Conservation (phyloP, 1,284 basidiomycete species). For the Tilletia walkeri region DNA sequence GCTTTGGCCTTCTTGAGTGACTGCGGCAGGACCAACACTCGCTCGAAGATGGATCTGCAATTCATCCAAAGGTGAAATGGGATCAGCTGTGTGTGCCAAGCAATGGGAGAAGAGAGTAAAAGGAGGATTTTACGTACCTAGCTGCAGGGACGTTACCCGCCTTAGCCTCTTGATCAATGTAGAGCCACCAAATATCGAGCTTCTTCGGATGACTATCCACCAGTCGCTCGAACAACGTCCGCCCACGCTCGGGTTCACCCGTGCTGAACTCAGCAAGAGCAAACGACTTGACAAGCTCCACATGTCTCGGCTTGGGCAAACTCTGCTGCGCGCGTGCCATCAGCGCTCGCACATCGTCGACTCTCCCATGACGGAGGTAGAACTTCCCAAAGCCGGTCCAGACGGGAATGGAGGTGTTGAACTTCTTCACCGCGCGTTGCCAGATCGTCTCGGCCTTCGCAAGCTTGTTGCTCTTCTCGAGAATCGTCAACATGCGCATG, state of each 20-base stretch:
- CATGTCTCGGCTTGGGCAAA: slow-evolving; percentile 89
- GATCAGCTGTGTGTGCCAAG: neutral
- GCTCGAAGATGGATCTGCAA: slow-evolving; percentile 74
- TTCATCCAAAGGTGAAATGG: neutral
- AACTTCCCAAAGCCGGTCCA: slow-evolving; percentile 84
- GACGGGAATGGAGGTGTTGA: slow-evolving; percentile 81
- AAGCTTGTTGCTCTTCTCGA: slow-evolving; percentile 75
- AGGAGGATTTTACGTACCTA: neutral
- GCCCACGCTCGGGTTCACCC: slow-evolving; percentile 88
- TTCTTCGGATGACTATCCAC: slow-evolving; percentile 90
- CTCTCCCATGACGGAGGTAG: slow-evolving; percentile 68
- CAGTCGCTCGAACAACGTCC: slow-evolving; percentile 94
- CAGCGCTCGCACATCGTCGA: slow-evolving; percentile 79
- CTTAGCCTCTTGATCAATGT: slow-evolving; percentile 89
- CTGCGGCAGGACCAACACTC: slow-evolving; percentile 78
- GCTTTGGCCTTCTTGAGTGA: slow-evolving; percentile 92
- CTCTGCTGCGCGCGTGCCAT: slow-evolving; percentile 86
- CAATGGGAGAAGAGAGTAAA: too few relatives aligned
- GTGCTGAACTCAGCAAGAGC: slow-evolving; percentile 92
- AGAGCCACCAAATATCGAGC: slow-evolving; percentile 93
- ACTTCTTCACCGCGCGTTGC: slow-evolving; percentile 70
- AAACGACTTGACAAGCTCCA: slow-evolving; percentile 91
- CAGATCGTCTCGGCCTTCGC: slow-evolving; percentile 44
- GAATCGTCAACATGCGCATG: slow-evolving; percentile 77
- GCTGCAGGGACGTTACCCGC: slow-evolving; percentile 67